These are phyloP conservation scores for Podospora anserina DNA, from an alignment of 495 filamentous ascomycete genomes.

Conservation along the genomic window DNA sequence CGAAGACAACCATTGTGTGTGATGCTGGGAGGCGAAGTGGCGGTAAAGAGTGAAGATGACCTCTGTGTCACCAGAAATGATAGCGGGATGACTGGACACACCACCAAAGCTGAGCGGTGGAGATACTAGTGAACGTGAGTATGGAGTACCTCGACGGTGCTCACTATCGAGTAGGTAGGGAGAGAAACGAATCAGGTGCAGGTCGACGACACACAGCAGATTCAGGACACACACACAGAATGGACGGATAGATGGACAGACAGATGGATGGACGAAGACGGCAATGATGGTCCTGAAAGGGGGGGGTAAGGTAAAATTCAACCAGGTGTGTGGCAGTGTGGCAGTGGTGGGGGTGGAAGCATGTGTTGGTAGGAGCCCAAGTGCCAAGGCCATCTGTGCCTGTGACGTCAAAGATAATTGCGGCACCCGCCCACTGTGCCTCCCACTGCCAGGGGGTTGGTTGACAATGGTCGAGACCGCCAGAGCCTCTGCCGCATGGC, in stretches of 20 bases:
- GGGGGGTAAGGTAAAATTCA: background rate
- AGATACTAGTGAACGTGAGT: background rate
- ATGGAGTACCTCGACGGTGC: background rate
- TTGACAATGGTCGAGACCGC: constrained; percentile 2
- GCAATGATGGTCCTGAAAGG: background rate
- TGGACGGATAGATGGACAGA: background rate
- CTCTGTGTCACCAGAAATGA: background rate
- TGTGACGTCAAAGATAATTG: constrained; percentile 13
- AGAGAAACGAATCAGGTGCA: constrained; percentile 2
- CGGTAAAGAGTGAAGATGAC: background rate
- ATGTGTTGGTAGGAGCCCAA: constrained; percentile 13
- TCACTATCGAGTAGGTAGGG: background rate
- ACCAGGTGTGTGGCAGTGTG: background rate
- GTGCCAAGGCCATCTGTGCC: constrained; percentile 7
- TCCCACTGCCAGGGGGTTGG: background rate
- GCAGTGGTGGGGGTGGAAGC: constrained; percentile 8
- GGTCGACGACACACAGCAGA: background rate
- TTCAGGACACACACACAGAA: background rate
- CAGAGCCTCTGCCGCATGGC: background rate
- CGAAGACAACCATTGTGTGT: constrained; percentile 75
- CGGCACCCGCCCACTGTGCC: constrained; percentile 6
- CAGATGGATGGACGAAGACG: constrained; percentile 2
- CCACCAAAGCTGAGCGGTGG: background rate
- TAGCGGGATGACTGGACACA: background rate
- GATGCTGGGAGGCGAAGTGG: constrained; percentile 1